Percentiles rank a stretch among this genome's conserved stretches.
Evolutionary conservation across 73 alveolate species (phyloP).

Genomic region (Uronychia binucleata): DNA sequence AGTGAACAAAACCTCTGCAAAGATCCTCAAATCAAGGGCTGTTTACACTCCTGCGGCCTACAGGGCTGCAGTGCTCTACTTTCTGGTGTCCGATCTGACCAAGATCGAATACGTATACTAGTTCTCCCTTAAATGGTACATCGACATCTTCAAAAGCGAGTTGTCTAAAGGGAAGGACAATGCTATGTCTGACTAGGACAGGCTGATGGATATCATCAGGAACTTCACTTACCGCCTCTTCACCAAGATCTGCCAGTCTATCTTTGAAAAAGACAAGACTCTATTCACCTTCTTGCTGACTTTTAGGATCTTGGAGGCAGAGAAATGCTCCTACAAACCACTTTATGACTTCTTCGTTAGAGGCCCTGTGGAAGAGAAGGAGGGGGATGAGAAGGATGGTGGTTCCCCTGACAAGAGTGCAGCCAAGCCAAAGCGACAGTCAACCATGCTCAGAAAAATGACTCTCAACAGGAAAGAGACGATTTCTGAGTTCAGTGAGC

Average conservation of each 20-base stretch:
- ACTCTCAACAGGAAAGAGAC: background rate
- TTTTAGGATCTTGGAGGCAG: slow-evolving; percentile 78
- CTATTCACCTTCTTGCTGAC: slow-evolving; percentile 94
- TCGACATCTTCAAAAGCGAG: slow-evolving; percentile 77
- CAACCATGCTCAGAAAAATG: background rate
- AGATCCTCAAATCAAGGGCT: slow-evolving; percentile 84
- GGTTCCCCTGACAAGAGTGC: background rate
- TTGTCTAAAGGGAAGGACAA: slow-evolving; percentile 66
- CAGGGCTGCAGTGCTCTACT: slow-evolving; percentile 79
- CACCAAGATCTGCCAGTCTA: slow-evolving; percentile 94
- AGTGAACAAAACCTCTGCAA: slow-evolving; percentile 83
- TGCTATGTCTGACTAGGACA: slow-evolving; percentile 60
- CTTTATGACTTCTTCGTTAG: slow-evolving; percentile 71
- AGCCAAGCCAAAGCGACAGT: background rate
- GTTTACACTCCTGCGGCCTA: slow-evolving; percentile 89
- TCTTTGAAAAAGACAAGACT: slow-evolving; percentile 98
- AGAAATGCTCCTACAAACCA: slow-evolving; percentile 44
- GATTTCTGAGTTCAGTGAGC: background rate
- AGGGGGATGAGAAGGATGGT: slow-evolving; percentile 3
- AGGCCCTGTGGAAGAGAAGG: slow-evolving; percentile 52
- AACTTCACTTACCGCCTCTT: slow-evolving; percentile 83
- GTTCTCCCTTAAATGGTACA: slow-evolving; percentile 94
- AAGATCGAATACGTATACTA: slow-evolving; percentile 97
- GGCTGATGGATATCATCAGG: slow-evolving; percentile 78
- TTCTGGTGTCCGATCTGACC: slow-evolving; percentile 76